phyloP scores from a whole-genome alignment of 352 stramenopile genomes.

The Phytophthora fragariaefolia region DNA sequence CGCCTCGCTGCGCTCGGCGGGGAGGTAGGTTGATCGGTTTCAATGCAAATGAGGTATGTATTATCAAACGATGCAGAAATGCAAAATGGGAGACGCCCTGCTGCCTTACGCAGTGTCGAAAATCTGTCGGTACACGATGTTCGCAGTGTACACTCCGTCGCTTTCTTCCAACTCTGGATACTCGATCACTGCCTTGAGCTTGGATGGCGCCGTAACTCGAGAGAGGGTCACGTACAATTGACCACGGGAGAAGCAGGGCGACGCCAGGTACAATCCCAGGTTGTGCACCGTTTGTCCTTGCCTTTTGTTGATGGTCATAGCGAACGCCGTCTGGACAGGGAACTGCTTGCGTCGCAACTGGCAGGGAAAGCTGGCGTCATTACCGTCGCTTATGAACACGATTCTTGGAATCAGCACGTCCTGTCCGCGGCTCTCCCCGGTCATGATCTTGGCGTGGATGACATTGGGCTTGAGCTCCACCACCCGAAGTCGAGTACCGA shows the following conservation, averaged over 20 bases:
- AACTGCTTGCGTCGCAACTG: constrained; percentile 33
- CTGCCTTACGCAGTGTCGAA: too few species aligned
- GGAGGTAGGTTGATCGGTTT: too few species aligned
- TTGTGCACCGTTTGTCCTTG: constrained; percentile 45
- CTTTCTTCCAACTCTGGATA: too few species aligned
- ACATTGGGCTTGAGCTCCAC: constrained; percentile 27
- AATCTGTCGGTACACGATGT: too few species aligned
- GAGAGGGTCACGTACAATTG: constrained; percentile 22
- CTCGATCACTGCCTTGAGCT: too few species aligned
- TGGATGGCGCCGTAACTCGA: constrained; percentile 9
- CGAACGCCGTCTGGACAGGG: constrained; percentile 31
- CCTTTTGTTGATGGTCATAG: constrained; percentile 49
- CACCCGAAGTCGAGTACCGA: constrained; percentile 37
- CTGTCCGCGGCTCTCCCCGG: constrained; percentile 14
- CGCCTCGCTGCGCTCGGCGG: too few species aligned
- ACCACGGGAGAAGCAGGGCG: constrained; percentile 32
- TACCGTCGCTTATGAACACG: constrained; percentile 26
- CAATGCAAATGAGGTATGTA: too few species aligned
- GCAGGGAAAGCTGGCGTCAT: constrained; percentile 25
- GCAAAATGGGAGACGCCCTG: too few species aligned
- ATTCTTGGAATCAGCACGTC: constrained; percentile 30
- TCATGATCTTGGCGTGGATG: constrained; percentile 43
- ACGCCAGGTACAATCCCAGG: constrained; percentile 31
- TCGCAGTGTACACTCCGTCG: too few species aligned
- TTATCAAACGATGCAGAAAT: too few species aligned